These are phyloP conservation scores for Alnus glutinosa DNA, from an alignment of 306 rosid species.

Conservation along the genomic window DNA sequence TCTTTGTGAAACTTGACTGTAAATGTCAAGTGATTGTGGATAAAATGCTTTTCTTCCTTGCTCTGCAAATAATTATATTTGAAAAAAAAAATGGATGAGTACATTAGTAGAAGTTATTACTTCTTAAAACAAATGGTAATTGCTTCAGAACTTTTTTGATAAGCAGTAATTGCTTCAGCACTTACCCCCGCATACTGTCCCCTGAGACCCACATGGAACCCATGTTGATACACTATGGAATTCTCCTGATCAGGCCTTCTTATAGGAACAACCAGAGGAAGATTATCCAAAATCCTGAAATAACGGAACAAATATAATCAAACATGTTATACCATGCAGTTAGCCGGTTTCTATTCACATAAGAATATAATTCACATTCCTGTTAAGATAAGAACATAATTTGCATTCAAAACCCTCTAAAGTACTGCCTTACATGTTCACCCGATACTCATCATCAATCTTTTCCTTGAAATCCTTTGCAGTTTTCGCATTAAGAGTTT, in stretches of 20 bases:
- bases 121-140: conserved; percentile 10
- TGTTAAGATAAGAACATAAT: no score
- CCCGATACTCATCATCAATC: conserved; percentile 85
- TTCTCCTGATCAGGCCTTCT: conserved; percentile 70
- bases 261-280: conserved; percentile 82
- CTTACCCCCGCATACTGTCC: conserved; percentile 84
- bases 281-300: conserved; percentile 84
- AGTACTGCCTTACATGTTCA: conserved; percentile 65
- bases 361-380: background rate
- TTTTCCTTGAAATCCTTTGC: conserved; percentile 72
- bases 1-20: conserved; percentile 76
- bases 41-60: conserved; percentile 77
- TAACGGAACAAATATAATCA: background rate
- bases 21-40: conserved; percentile 81
- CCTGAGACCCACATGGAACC: conserved; percentile 81
- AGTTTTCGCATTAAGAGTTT: conserved; percentile 56
- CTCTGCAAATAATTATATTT: conserved; percentile 42
- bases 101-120: conserved; percentile 11
- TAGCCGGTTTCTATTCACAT: background rate
- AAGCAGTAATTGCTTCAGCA: conserved; percentile 3
- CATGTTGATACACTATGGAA: conserved; percentile 74
- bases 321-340: background rate
- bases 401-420: conserved; percentile 1
- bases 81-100: background rate
- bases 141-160: conserved; percentile 13